Evolutionary conservation across 805 yeast species (phyloP).

Genomic region (Zygoascus bituminiphila): DNA sequence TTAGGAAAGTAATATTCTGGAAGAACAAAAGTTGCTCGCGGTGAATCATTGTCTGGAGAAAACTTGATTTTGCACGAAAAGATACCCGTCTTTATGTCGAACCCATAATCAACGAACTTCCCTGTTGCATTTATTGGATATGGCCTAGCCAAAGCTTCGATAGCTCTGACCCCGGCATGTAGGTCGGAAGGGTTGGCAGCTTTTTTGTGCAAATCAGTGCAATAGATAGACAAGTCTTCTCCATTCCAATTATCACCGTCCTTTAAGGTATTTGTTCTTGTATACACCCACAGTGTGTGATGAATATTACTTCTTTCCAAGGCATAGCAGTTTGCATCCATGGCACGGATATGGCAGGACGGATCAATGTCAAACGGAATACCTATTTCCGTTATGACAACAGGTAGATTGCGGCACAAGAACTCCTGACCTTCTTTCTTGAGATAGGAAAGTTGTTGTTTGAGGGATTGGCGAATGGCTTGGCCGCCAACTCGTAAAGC

Average conservation of each 20-base stretch:
- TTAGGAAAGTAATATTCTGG: conserved; percentile 50
- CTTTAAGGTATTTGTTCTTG: conserved; percentile 57
- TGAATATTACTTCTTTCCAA: conserved; percentile 63
- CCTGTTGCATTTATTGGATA: conserved; percentile 41
- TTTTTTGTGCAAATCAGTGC: conserved; percentile 43
- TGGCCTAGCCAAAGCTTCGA: conserved; percentile 63
- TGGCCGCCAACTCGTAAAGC: conserved; percentile 61
- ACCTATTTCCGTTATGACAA: conserved; percentile 81
- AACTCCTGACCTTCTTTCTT: conserved; percentile 47
- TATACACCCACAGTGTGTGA: conserved; percentile 81
- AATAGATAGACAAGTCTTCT: conserved; percentile 85
- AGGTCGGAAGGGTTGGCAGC: background rate
- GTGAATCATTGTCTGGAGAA: background rate
- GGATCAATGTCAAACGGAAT: conserved; percentile 94
- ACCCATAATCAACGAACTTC: conserved; percentile 10
- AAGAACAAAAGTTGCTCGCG: conserved; percentile 27
- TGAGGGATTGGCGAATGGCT: conserved; percentile 60
- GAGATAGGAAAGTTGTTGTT: conserved; percentile 57
- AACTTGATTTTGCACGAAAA: conserved; percentile 12
- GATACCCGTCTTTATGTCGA: conserved; percentile 12
- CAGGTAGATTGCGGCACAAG: conserved; percentile 57
- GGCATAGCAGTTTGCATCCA: conserved; percentile 73
- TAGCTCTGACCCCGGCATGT: conserved; percentile 38
- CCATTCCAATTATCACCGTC: conserved; percentile 91
- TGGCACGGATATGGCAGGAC: conserved; percentile 61